These are phyloP conservation scores for Didymella segeticola DNA, from an alignment of 2,329 filamentous ascomycete genomes.

Conservation along the genomic window DNA sequence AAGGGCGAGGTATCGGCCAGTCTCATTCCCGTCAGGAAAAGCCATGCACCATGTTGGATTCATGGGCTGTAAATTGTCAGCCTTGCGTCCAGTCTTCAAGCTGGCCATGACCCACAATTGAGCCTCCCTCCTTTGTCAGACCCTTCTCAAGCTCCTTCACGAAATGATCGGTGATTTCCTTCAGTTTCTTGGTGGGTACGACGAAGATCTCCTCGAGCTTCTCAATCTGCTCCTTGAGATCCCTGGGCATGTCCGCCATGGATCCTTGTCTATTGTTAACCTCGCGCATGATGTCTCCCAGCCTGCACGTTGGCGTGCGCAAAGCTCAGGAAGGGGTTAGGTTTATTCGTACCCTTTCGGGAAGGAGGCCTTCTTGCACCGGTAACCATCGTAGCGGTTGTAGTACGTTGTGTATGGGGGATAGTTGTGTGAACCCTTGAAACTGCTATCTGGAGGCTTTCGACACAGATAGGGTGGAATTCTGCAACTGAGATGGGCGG, in stretches of 20 bases:
- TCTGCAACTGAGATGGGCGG: background rate
- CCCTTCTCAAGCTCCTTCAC: slow-evolving; percentile 86
- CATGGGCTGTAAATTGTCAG: slow-evolving; percentile 78
- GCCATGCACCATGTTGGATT: slow-evolving; percentile 97
- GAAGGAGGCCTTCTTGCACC: slow-evolving; percentile 70
- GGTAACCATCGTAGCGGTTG: slow-evolving; percentile 65
- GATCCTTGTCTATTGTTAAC: slow-evolving; percentile 67
- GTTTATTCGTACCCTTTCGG: slow-evolving; percentile 71
- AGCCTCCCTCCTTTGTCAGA: slow-evolving; percentile 84
- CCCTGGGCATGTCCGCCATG: slow-evolving; percentile 87
- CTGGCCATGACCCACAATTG: slow-evolving; percentile 74
- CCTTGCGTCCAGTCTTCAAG: slow-evolving; percentile 77
- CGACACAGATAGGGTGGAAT: background rate
- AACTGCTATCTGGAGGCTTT: background rate
- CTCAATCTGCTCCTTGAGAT: slow-evolving; percentile 81
- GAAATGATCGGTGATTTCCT: slow-evolving; percentile 90
- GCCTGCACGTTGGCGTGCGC: slow-evolving; percentile 3
- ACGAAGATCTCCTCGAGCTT: slow-evolving; percentile 84
- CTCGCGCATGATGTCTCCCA: slow-evolving; percentile 8
- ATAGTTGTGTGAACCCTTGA: background rate
- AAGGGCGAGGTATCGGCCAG: slow-evolving; percentile 84
- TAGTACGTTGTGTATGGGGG: slow-evolving; percentile 5
- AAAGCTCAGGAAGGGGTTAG: background rate
- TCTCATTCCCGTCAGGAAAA: slow-evolving; percentile 86
- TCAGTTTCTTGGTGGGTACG: slow-evolving; percentile 78